phyloP scores from a whole-genome alignment of 306 rosid genomes.

The Cucumis hystrix region DNA sequence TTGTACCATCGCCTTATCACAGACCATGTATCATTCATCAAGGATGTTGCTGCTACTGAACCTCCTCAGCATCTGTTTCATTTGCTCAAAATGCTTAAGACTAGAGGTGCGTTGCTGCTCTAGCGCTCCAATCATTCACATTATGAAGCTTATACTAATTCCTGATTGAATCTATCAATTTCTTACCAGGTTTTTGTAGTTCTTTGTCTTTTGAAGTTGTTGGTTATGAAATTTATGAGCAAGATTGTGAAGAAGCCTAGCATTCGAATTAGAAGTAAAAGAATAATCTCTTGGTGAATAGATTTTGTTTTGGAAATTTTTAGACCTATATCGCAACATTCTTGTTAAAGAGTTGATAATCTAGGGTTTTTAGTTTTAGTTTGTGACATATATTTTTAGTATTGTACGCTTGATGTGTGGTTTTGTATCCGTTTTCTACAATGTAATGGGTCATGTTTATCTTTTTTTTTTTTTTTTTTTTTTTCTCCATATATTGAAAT shows the following conservation, averaged over 20 bases:
- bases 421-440: background rate
- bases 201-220: background rate
- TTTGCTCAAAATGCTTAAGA: slow-evolving; percentile 47
- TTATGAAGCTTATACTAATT: background rate
- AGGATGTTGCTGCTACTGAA: slow-evolving; percentile 63
- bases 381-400: background rate
- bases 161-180: background rate
- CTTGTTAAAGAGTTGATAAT: background rate
- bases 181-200: background rate
- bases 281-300: background rate
- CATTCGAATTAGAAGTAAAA: background rate
- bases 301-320: background rate
- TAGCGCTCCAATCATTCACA: background rate
- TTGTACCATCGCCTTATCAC: slow-evolving; percentile 9
- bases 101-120: slow-evolving; percentile 44
- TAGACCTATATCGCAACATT: background rate
- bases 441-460: background rate
- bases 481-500: background rate
- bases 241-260: background rate
- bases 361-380: background rate
- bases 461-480: background rate
- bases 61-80: slow-evolving; percentile 71
- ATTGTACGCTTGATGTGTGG: background rate
- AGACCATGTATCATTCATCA: slow-evolving; percentile 74
- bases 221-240: background rate